A percentile compares a stretch with the other conserved stretches of the same genome.
Evolutionary conservation across 768 basidiomycete genomes (phyloP).

Genomic region (Hortiboletus campestris): DNA sequence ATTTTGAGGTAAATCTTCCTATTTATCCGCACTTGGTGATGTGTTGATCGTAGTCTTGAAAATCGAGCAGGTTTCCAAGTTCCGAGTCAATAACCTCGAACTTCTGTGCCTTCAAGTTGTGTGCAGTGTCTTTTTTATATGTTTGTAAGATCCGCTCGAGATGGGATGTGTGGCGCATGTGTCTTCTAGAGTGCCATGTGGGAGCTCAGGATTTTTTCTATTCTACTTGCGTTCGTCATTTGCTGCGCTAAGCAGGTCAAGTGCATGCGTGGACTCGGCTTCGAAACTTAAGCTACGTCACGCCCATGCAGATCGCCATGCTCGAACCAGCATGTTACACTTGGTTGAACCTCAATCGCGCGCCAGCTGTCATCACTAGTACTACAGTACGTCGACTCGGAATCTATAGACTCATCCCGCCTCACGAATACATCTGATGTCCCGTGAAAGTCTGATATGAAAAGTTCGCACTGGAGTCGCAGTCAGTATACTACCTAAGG

Average conservation of each 20-base stretch:
- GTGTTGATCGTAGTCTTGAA: not conserved
- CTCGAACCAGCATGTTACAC: not conserved
- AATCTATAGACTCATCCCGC: not conserved
- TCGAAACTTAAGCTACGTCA: conserved; percentile 58
- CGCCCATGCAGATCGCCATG: not conserved
- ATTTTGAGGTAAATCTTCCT: too few relatives aligned
- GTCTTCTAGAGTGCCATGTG: not conserved
- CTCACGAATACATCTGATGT: not conserved
- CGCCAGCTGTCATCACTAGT: too few relatives aligned
- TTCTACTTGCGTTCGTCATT: conserved; percentile 40
- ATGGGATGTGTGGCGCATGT: not conserved
- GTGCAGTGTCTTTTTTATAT: not conserved
- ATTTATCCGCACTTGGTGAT: not conserved
- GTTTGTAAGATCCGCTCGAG: not conserved
- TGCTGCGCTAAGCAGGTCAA: conserved; percentile 84
- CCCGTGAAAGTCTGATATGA: not conserved
- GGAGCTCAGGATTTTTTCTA: not conserved
- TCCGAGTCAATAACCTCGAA: not conserved
- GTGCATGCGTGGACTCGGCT: conserved; percentile 91
- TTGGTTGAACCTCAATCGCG: too few relatives aligned
- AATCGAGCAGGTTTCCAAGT: not conserved
- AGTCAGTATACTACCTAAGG: too few relatives aligned
- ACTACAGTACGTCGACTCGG: not conserved
- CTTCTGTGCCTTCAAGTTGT: not conserved
- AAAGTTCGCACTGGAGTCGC: not conserved